These are phyloP conservation scores for Cynara cardunculus DNA, from an alignment of 129 eudicot genomes.

Conservation along the genomic window DNA sequence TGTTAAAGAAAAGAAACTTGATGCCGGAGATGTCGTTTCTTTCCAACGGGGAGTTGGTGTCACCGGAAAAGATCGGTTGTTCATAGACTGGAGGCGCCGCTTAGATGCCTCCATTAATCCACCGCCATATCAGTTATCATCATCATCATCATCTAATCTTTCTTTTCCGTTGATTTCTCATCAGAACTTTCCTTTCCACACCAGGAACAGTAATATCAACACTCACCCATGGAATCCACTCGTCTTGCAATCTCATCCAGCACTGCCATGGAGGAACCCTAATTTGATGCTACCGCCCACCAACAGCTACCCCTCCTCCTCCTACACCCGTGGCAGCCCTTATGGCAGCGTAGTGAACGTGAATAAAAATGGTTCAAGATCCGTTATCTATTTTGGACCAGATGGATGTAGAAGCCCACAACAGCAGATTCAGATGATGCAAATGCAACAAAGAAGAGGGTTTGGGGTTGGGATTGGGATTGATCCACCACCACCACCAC, in stretches of 20 bases:
- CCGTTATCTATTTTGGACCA: slow-evolving; percentile 37
- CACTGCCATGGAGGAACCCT: slow-evolving; percentile 16
- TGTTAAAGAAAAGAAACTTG: slow-evolving; percentile 79
- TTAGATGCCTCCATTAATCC: slow-evolving; percentile 29
- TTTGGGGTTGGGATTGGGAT: slow-evolving; percentile 11
- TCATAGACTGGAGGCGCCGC: slow-evolving; percentile 85
- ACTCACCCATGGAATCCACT: slow-evolving; percentile 46
- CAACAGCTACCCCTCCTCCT: background rate
- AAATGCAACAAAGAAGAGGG: slow-evolving; percentile 6
- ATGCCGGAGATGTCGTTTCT: slow-evolving; percentile 80
- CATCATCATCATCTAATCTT: slow-evolving; percentile 18
- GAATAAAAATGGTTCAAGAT: slow-evolving; percentile 30
- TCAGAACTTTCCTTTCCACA: slow-evolving; percentile 19
- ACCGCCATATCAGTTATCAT: slow-evolving; percentile 9
- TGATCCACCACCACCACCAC: background rate
- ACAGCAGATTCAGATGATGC: slow-evolving; percentile 25
- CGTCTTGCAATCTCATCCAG: slow-evolving; percentile 29
- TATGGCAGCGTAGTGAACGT: slow-evolving; percentile 12
- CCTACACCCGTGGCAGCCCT: background rate
- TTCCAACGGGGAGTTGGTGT: slow-evolving; percentile 81
- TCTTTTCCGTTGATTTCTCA: slow-evolving; percentile 4
- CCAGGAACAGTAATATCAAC: background rate
- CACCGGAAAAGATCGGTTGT: slow-evolving; percentile 56
- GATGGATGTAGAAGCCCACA: background rate
- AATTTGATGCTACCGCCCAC: slow-evolving; percentile 19